Percentiles rank a stretch among this genome's conserved stretches.
phyloP scores from a whole-genome alignment of 306 rosid genomes.

The Quercus dentata region DNA sequence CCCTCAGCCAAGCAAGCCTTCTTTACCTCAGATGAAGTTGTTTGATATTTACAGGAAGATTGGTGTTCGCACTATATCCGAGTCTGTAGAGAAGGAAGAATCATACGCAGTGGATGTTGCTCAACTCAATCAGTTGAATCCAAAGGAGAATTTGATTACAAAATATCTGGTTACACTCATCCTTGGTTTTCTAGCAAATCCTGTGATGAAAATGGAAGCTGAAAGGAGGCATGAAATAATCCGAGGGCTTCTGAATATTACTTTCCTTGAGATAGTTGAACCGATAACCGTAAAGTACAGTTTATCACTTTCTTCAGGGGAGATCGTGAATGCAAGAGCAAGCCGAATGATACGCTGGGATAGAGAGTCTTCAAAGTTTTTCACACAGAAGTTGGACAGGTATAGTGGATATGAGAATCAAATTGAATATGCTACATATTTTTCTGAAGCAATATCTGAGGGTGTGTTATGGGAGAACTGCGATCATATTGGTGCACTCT shows the following conservation, averaged over 20 bases:
- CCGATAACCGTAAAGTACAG: conserved; percentile 45
- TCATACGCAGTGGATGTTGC: conserved; percentile 6
- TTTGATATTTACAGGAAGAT: conserved; percentile 46
- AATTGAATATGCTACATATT: conserved; percentile 53
- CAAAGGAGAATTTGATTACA: conserved; percentile 18
- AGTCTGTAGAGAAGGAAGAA: conserved; percentile 43
- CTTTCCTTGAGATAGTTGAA: conserved; percentile 34
- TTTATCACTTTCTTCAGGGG: conserved; percentile 35
- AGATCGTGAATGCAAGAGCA: conserved; percentile 18
- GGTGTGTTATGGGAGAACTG: conserved; percentile 47
- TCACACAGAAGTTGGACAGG: conserved; percentile 31
- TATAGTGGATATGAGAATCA: conserved; percentile 13
- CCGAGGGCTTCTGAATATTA: conserved; percentile 33
- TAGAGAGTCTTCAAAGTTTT: conserved; percentile 28
- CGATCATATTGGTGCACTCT: conserved; percentile 44
- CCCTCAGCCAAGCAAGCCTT: conserved; percentile 44
- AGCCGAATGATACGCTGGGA: conserved; percentile 49
- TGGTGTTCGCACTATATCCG: conserved; percentile 61
- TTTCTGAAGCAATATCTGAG: conserved; percentile 54
- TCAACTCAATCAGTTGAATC: conserved; percentile 19
- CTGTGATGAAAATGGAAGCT: conserved; percentile 49
- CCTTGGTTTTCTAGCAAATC: conserved; percentile 63
- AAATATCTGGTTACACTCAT: conserved; percentile 50
- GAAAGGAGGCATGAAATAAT: conserved; percentile 51
- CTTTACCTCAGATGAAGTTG: conserved; percentile 28